These are phyloP conservation scores for Cutaneotrichosporon cyanovorans DNA, from an alignment of 1,284 basidiomycete genomes.

Conservation along the genomic window DNA sequence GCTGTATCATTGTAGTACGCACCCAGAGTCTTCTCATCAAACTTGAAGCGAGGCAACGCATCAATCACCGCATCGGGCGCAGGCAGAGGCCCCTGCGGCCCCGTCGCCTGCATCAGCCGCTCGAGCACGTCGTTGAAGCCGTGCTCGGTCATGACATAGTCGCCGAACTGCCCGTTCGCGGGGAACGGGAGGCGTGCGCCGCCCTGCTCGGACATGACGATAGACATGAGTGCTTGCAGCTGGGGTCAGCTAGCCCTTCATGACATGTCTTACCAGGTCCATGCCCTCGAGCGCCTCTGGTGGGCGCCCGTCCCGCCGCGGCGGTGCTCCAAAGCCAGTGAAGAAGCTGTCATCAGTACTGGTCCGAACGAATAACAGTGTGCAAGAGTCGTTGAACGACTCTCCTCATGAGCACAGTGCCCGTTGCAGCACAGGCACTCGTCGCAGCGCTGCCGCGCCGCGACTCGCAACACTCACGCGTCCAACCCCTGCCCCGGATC, in stretches of 20 bases:
- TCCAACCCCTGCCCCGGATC: constrained; percentile 8
- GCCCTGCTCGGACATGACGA: constrained; percentile 25
- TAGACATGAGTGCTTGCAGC: constrained; percentile 28
- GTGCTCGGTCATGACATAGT: constrained; percentile 42
- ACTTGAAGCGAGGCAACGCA: constrained; percentile 35
- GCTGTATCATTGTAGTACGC: no score
- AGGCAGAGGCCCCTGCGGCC: constrained; percentile 41
- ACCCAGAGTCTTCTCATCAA: constrained; percentile 36
- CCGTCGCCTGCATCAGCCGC: constrained; percentile 41
- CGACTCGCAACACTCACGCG: constrained; percentile 2
- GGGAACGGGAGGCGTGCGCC: constrained; percentile 12
- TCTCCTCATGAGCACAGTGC: no score
- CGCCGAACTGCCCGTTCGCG: constrained; percentile 30
- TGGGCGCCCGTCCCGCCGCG: not conserved
- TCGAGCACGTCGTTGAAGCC: constrained; percentile 41
- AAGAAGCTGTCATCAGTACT: constrained; percentile 26
- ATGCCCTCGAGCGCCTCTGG: constrained; percentile 11
- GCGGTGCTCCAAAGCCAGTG: constrained; percentile 22
- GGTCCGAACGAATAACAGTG: no score
- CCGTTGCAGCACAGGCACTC: no score
- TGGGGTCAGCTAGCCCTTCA: constrained; percentile 5
- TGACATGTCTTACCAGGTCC: constrained; percentile 20
- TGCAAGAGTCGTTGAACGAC: no score
- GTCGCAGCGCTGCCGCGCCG: no score
- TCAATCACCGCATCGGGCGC: constrained; percentile 40